Evolutionary conservation across 768 basidiomycete genomes (phyloP), one percentile per base, ranked within the genome.

Genomic region (Coprinopsis sp.): DNA sequence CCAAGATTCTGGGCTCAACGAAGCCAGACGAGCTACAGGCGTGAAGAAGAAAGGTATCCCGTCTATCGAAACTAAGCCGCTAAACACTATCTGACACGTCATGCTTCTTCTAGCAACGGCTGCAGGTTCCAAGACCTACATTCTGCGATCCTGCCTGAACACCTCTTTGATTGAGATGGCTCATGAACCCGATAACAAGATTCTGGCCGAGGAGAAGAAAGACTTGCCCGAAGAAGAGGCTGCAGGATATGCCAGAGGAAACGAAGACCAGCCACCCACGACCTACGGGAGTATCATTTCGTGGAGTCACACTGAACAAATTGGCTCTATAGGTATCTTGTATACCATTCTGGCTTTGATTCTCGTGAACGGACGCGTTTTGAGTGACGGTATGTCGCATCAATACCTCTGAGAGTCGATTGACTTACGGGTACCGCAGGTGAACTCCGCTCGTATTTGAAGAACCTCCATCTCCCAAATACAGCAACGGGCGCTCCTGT

Each of bases 331-430:
- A 19, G 94, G 92, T 6, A 64, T 96, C 4, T 71, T 93, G 12
- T 86, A 91, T 46, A 79, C 90, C 13, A 74, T 98, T 29, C 77
- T 97, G 8, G 81, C 85, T 0, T 69, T 96, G 19, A 82, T 98
- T 37, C 72, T 98, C n/a, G 86, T 85, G 34, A 82, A 79, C 52
- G 90, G 90, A 36, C 70, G 85, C 8, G 74, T 79, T 12, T 71
- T 96, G 14, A 70, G 72, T 22, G 92, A 96, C 56, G 64, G 93
- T 93, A 56, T 56, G 84, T 69, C 3, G 40, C 30, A 44, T 44
- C 11, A 22, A 28, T 36, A 44, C 37, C 21, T 14, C 48, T 21
- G 21, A 21, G 24, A 21, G 33, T 30, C 6, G 24, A 6, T 14
- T 34, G 51, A 24, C 36, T 22, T 46, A 16, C 42, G 23, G 13